These are phyloP conservation scores for Nakazawaea peltata DNA, from an alignment of 805 yeast genomes.

Conservation along the genomic window DNA sequence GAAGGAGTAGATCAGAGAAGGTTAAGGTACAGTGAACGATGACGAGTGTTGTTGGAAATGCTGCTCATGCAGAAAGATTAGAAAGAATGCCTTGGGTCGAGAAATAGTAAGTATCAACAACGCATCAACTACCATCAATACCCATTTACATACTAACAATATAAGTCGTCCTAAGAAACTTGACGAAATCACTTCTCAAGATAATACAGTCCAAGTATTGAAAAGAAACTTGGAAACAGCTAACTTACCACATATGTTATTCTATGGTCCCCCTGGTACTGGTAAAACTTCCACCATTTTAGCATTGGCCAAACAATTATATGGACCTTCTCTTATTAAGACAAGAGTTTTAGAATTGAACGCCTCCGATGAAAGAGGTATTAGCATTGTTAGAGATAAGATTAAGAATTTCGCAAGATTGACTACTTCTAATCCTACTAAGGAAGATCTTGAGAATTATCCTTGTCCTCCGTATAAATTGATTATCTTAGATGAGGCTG, in stretches of 20 bases:
- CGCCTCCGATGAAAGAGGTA: conserved; percentile 90
- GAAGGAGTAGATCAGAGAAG: too few species aligned
- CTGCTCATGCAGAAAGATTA: conserved; percentile 27
- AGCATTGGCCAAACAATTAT: conserved; percentile 73
- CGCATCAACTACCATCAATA: background rate
- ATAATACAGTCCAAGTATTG: conserved; percentile 76
- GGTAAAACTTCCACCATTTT: conserved; percentile 87
- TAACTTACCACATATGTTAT: conserved; percentile 85
- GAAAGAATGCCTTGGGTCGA: conserved; percentile 86
- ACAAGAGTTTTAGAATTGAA: conserved; percentile 73
- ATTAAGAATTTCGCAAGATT: conserved; percentile 82
- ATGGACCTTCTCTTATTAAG: conserved; percentile 64
- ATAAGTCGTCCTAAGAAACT: conserved; percentile 72
- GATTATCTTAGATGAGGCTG: conserved; percentile 91
- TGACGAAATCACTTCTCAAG: conserved; percentile 88
- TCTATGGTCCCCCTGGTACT: conserved; percentile 92
- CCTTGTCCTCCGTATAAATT: conserved; percentile 97
- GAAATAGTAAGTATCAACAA: conserved; percentile 44
- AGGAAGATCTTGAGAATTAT: conserved; percentile 59
- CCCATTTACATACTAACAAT: conserved; percentile 4
- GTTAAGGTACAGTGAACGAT: too few species aligned
- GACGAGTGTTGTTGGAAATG: too few species aligned
- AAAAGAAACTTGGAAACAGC: conserved; percentile 72
- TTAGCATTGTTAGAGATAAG: conserved; percentile 78
- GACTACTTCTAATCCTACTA: conserved; percentile 72